Evolutionary conservation across 345 rosid genomes (phyloP).

Genomic region (Trapa bicornis): DNA sequence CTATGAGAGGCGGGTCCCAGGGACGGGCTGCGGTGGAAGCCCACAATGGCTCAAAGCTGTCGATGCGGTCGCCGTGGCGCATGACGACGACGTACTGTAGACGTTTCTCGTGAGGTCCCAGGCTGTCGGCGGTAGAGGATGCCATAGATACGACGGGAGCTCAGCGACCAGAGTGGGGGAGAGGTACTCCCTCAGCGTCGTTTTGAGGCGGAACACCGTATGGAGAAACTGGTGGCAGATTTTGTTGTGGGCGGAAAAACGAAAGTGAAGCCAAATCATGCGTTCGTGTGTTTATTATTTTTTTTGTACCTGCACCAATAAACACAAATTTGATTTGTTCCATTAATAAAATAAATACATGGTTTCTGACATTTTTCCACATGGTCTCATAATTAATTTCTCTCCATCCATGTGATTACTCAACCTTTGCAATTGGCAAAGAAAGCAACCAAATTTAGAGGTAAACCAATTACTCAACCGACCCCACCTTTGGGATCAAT

Average conservation of each 20-base stretch:
- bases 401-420: no score
- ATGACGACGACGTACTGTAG: conserved; percentile 16
- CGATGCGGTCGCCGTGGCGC: conserved; percentile 23
- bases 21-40: conserved; percentile 12
- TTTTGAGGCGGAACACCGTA: not conserved
- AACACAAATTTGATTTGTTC: no score
- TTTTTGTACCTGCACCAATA: no score
- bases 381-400: no score
- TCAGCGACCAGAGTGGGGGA: conserved; percentile 1
- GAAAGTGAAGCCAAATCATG: not conserved
- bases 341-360: no score
- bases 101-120: conserved; percentile 2
- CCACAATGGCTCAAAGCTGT: conserved; percentile 18
- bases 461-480: no score
- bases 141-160: not conserved
- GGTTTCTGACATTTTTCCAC: no score
- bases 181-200: conserved; percentile 28
- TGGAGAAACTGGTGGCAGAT: conserved; percentile 7
- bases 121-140: not conserved
- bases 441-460: no score
- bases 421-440: no score
- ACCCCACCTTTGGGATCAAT: no score
- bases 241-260: not conserved
- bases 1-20: conserved; percentile 21
- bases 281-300: not conserved